phyloP scores from a whole-genome alignment of 2,329 filamentous ascomycete genomes.

The Daldinia sp. region DNA sequence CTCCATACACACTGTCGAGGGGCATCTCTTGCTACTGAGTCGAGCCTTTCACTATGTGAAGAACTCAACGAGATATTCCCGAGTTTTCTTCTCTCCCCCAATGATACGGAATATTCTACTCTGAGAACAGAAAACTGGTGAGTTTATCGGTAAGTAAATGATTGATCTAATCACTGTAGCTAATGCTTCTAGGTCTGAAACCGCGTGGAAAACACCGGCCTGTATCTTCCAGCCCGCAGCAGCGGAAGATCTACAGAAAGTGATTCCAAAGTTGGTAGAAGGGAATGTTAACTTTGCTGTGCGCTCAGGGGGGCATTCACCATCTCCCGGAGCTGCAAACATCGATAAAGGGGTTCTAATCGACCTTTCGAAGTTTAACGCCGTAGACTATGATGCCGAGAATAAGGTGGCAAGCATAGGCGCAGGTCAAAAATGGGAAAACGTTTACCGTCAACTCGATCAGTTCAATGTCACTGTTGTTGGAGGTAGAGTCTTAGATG shows the following conservation, averaged over 20 bases:
- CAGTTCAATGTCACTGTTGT: conserved; percentile 21
- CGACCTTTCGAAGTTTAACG: conserved; percentile 29
- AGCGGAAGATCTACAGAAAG: conserved; percentile 6
- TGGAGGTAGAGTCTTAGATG: conserved; percentile 28
- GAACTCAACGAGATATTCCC: neutral
- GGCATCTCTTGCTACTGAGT: neutral
- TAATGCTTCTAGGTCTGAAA: conserved; percentile 14
- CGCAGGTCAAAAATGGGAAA: conserved; percentile 25
- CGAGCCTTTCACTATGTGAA: neutral
- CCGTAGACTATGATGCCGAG: conserved; percentile 18
- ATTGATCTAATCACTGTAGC: neutral
- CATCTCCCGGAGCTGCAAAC: conserved; percentile 3
- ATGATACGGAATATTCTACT: conserved; percentile 6
- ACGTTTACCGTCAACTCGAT: conserved; percentile 34
- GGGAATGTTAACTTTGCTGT: conserved; percentile 30
- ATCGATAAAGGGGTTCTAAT: conserved; percentile 35
- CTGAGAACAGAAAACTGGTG: conserved; percentile 8
- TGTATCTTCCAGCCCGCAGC: conserved; percentile 22
- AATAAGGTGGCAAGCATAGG: conserved; percentile 10
- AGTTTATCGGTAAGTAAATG: neutral
- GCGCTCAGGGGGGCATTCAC: conserved; percentile 34
- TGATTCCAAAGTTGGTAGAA: conserved; percentile 15
- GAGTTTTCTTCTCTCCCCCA: neutral
- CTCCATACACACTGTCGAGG: neutral
- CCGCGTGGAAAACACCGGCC: conserved; percentile 15